phyloP scores from a whole-genome alignment of 352 stramenopile genomes.

The Globisporangium paroecandrum region DNA sequence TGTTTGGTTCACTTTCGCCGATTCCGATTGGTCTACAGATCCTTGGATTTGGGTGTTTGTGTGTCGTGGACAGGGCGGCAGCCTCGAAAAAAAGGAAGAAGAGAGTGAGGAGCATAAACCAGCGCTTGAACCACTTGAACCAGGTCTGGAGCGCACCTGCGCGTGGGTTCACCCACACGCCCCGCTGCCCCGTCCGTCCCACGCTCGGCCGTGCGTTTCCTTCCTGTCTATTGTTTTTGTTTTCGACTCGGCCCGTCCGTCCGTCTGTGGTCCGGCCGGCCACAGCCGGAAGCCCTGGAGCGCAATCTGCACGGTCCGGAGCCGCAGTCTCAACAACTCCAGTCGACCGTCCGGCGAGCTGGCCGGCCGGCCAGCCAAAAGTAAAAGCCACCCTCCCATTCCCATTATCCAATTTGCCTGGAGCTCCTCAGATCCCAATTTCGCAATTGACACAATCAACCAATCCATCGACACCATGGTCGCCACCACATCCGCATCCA shows the following conservation, averaged over 20 bases:
- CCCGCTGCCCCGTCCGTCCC: slow-evolving; percentile 2
- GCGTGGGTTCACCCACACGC: slow-evolving; percentile 7
- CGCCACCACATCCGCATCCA: not conserved
- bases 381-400: not conserved
- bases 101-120: not conserved
- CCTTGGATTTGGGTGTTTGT: not conserved
- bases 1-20: not conserved
- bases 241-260: not conserved
- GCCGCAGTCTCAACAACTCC: not conserved
- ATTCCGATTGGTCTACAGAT: not conserved
- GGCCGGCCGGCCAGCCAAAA: not conserved
- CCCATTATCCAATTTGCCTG: slow-evolving; percentile 9
- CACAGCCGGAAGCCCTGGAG: not conserved
- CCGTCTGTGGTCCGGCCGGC: not conserved
- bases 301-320: slow-evolving; percentile 4
- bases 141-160: slow-evolving; percentile 2
- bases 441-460: not conserved
- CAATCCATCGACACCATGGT: not conserved
- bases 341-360: not conserved
- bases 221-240: slow-evolving; percentile 11
- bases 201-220: not conserved
- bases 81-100: not conserved
- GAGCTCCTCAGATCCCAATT: not conserved
- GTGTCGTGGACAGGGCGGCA: not conserved
- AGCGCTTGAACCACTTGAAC: slow-evolving; percentile 1